Evolutionary conservation across 805 yeast genomes (phyloP), one percentile per base, ranked within the genome.

Genomic region (Metschnikowia dekortorum): DNA sequence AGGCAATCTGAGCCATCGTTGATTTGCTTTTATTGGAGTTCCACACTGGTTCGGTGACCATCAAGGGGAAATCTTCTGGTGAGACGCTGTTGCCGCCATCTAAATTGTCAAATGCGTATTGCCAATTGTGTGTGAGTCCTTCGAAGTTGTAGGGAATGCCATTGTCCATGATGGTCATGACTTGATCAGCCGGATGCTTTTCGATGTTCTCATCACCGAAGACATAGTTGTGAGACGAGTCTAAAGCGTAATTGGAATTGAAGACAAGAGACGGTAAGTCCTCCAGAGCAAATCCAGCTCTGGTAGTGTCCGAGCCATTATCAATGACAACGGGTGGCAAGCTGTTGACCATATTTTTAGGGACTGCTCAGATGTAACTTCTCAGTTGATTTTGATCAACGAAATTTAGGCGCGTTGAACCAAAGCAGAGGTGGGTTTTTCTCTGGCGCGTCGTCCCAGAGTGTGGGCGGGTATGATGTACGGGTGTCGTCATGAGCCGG

Each of bases 101-200:
- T 79, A 74, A 55, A 70, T 73, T 35, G 66, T 70, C 69, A 53
- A 80, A 87, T 9, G 87, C 79, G 61, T 83, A 80, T 35, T 74
- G 69, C 92, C 96, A 87, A 57, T 84, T 80, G 43, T 79, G 71
- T 33, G 80, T 78, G 38, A 87, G 73, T 18, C 82, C 82, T 18
- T 85, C 89, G 82, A 87, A 85, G 67, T 89, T 83, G 64, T 85
- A 85, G 5, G 85, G 75, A 6, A 80, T 60, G 3, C 91, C 90
- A 50, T 80, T 80, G 39, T 80, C 84, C 60, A 83, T 68, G 34
- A 84, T 66, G 0, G 89, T 84, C 71, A 72, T 83, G 6, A 80
- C 70, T 50, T 81, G 82, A 53, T 70, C 69, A 13, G 66, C 63
- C 7, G 81, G 79, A 41, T 68, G 54, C 13, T 67, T 62, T 53